Percentiles rank a stretch among this genome's conserved stretches.
Evolutionary conservation across 805 yeast species (phyloP).

Genomic region (Candida schatavii): DNA sequence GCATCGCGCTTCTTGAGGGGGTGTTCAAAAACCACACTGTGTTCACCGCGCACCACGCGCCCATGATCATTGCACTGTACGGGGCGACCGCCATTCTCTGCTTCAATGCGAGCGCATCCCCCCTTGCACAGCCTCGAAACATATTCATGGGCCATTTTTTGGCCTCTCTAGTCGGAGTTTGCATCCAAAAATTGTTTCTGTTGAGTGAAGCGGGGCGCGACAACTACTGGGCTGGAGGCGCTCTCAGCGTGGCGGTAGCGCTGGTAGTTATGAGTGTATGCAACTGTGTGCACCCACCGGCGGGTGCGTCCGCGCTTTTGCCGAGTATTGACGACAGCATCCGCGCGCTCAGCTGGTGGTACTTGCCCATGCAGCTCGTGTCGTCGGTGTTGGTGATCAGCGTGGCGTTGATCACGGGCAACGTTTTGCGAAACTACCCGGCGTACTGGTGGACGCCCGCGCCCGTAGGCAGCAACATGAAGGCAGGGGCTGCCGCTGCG

Average conservation of each 20-base stretch:
- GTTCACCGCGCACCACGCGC: conserved; percentile 42
- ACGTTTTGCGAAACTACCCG: conserved; percentile 53
- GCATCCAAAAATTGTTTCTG: conserved; percentile 52
- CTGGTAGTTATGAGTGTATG: conserved; percentile 52
- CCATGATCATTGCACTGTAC: conserved; percentile 51
- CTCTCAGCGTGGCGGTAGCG: conserved; percentile 52
- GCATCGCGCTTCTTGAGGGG: conserved; percentile 45
- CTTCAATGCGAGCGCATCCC: conserved; percentile 53
- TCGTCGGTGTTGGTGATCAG: conserved; percentile 45
- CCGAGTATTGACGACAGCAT: conserved; percentile 49
- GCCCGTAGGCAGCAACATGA: conserved; percentile 10
- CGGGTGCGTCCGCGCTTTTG: conserved; percentile 65
- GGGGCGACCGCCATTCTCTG: conserved; percentile 64
- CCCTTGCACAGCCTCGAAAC: conserved; percentile 65
- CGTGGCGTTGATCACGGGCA: conserved; percentile 54
- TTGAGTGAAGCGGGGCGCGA: conserved; percentile 40
- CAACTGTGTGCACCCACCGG: conserved; percentile 67
- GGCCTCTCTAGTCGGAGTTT: conserved; percentile 51
- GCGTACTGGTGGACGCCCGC: conserved; percentile 57
- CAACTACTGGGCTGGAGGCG: conserved; percentile 57
- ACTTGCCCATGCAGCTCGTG: conserved; percentile 52
- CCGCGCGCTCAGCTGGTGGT: conserved; percentile 62
- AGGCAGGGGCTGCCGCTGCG: conserved; percentile 1
- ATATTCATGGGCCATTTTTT: conserved; percentile 55
- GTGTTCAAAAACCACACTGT: conserved; percentile 40